Conservation (phyloP, 805 yeast genomes). For the Grigorovia jiainica region DNA sequence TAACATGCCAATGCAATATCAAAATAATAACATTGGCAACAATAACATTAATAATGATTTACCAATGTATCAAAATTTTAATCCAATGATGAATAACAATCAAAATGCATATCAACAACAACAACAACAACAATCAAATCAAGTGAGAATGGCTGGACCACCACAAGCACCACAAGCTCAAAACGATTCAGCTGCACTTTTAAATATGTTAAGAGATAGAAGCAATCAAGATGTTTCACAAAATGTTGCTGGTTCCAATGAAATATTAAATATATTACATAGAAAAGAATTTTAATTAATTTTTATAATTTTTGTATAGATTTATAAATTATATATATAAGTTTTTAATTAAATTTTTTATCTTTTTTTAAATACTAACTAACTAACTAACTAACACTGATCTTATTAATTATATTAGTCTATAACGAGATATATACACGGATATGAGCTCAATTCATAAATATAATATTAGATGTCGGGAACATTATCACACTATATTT, state of each 20-base stretch:
- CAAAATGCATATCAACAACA: not conserved
- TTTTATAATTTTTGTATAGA: not conserved
- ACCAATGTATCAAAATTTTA: no score
- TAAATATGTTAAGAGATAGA: conserved; percentile 12
- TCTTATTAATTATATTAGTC: no score
- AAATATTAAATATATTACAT: conserved; percentile 20
- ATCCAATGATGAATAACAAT: no score
- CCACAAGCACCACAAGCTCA: not conserved
- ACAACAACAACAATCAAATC: not conserved
- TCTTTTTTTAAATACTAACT: no score
- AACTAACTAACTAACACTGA: no score
- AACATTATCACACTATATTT: no score
- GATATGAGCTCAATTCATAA: no score
- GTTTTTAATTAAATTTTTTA: no score
- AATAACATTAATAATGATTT: no score
- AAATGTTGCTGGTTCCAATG: not conserved
- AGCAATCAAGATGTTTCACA: not conserved
- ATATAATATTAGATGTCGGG: not conserved
- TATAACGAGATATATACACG: not conserved
- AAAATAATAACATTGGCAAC: not conserved
- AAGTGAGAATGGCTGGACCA: conserved; percentile 1
- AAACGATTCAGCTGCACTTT: conserved; percentile 12
- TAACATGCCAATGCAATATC: not conserved
- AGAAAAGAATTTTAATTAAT: conserved; percentile 1
- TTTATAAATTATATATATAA: not conserved